Evolutionary conservation across 129 eudicot species (phyloP), one percentile per base, ranked within the genome.

Genomic region (Scalesia atractyloides): DNA sequence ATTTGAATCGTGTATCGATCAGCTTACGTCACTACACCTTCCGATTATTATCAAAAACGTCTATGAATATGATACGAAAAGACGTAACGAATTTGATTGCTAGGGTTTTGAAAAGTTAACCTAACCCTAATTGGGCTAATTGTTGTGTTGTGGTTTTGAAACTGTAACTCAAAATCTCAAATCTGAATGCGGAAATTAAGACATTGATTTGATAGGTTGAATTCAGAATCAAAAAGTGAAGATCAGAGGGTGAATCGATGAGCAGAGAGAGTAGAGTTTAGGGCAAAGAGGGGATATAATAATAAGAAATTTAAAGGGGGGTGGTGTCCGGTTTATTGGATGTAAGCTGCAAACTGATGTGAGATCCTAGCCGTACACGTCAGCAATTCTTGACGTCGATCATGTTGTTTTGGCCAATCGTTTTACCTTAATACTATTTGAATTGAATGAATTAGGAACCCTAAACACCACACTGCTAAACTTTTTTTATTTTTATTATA

Each of bases 311-410:
- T 69, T 64, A 57, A 58, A 70, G 66, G 75, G 47, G 54, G 57
- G 70, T 57, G 48, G 39, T 19, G 73, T 22, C 34, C 14, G 30
- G 13, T 36, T 24, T 64, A 74, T 69, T 71, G 64, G 72, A 77
- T 70, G 62, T 74, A 70, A 46, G 80, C 64, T 70, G 73, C 73
- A 47, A 48, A 39, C 52, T 36, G 2, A 47, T 2, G 20, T 68
- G 11, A 24, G 72, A 85, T 85, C 90, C 24, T 19, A 52, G 16
- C 84, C 89, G 86, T 85, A 75, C 89, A 85, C 78, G 84, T 85
- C 85, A 84, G 69, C 81, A 16, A 41, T 41, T 56, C 57, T 67
- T 79, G 74, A 73, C 62, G 41, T 53, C 59, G 57, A 66, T 17
- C 74, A 44, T 43, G 13, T 17, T 76, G 79, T 53, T 18, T 75